phyloP scores from a whole-genome alignment of 2,329 filamentous ascomycete species.

The Calonectria naviculata region DNA sequence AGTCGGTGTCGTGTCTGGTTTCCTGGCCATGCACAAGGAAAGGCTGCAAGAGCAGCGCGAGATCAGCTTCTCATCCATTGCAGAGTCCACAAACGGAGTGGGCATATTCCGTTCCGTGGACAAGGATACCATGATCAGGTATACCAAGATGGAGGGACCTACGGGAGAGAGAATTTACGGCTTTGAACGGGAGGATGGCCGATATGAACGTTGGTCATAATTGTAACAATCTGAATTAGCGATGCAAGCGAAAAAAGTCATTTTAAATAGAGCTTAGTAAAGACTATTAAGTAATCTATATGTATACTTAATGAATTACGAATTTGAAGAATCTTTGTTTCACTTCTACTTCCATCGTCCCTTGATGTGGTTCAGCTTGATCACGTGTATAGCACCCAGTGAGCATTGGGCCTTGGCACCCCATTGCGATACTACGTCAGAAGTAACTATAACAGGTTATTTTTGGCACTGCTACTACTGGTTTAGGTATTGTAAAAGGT shows the following conservation, averaged over 20 bases:
- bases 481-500: too few relatives aligned
- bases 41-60: slow-evolving; percentile 29
- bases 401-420: too few relatives aligned
- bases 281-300: background rate
- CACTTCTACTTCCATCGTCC: too few relatives aligned
- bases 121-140: background rate
- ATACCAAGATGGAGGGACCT: background rate
- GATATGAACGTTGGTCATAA: background rate
- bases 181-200: slow-evolving; percentile 5
- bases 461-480: too few relatives aligned
- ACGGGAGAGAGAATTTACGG: background rate
- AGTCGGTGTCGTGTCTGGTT: slow-evolving; percentile 20
- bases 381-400: too few relatives aligned
- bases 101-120: background rate
- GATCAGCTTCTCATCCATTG: slow-evolving; percentile 30
- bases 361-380: too few relatives aligned
- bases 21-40: slow-evolving; percentile 28
- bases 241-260: too few relatives aligned
- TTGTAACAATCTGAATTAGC: too few relatives aligned
- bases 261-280: background rate
- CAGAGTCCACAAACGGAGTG: slow-evolving; percentile 24
- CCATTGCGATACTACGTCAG: too few relatives aligned
- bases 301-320: background rate
- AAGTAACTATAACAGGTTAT: too few relatives aligned
- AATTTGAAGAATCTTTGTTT: background rate